Evolutionary conservation across 2,329 filamentous ascomycete species (phyloP).

Genomic region (Fusarium anguioides): DNA sequence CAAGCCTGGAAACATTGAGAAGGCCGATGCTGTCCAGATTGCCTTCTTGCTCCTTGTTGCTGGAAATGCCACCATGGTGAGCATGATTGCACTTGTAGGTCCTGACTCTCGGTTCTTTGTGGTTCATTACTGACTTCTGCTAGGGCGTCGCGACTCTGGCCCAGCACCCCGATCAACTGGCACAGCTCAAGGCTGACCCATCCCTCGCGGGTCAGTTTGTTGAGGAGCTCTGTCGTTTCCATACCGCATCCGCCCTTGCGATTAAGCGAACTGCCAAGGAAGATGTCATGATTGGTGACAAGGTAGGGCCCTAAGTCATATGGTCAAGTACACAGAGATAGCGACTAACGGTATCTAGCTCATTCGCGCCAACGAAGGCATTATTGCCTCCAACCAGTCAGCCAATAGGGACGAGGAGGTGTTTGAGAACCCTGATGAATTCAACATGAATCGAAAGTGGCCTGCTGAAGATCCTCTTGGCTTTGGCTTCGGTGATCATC

Average conservation of each 20-base stretch:
- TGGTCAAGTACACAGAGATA: background rate
- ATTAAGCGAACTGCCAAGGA: conserved; percentile 61
- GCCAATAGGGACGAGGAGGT: conserved; percentile 60
- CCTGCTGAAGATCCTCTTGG: conserved; percentile 53
- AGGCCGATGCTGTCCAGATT: conserved; percentile 58
- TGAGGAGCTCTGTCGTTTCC: conserved; percentile 60
- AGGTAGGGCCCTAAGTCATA: conserved; percentile 40
- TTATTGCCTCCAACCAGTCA: conserved; percentile 60
- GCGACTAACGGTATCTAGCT: conserved; percentile 29
- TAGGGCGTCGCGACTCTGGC: conserved; percentile 58
- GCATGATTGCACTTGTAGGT: conserved; percentile 60
- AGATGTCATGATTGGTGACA: conserved; percentile 57
- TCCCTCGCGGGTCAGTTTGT: conserved; percentile 55
- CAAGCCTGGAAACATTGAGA: conserved; percentile 52
- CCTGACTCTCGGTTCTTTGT: fast-evolving
- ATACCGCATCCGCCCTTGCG: conserved; percentile 59
- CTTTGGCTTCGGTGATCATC: conserved; percentile 59
- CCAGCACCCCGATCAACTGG: conserved; percentile 56
- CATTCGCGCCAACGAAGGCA: conserved; percentile 57
- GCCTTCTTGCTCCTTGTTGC: conserved; percentile 62
- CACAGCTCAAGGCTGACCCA: conserved; percentile 54
- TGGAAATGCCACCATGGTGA: conserved; percentile 64
- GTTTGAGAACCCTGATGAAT: conserved; percentile 54
- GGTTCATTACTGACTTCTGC: fast-evolving
- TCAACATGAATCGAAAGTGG: conserved; percentile 55